Conservation (phyloP, 2,329 filamentous ascomycete genomes). For the Epicoccum sorghinum region DNA sequence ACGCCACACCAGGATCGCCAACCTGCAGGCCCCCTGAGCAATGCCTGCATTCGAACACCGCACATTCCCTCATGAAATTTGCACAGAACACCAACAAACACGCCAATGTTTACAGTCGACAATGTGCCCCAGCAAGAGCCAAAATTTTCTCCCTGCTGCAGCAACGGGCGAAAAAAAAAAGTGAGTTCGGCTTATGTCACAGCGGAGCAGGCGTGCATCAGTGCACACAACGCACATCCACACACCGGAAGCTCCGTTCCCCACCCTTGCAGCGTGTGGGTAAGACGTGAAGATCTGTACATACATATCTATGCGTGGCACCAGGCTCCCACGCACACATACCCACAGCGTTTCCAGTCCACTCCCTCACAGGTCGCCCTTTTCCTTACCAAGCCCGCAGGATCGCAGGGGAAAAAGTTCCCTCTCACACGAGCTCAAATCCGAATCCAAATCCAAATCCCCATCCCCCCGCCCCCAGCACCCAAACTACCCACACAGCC, state of each 20-base stretch:
- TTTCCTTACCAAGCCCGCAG: no score
- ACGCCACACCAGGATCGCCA: conserved; percentile 21
- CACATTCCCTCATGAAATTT: not conserved
- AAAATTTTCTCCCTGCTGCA: not conserved
- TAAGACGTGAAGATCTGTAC: not conserved
- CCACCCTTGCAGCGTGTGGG: not conserved
- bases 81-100: not conserved
- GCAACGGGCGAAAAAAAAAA: conserved; percentile 1
- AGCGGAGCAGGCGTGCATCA: conserved; percentile 7
- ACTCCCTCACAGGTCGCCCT: no score
- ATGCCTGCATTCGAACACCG: not conserved
- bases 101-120: not conserved
- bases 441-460: no score
- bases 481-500: no score
- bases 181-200: conserved; percentile 8
- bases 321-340: no score
- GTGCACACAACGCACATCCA: conserved; percentile 3
- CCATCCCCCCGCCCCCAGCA: no score
- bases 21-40: conserved; percentile 15
- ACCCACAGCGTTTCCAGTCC: no score
- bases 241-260: not conserved
- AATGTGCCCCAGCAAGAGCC: not conserved
- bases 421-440: no score
- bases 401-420: no score
- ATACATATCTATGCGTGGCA: no score